Percentiles rank a stretch among this genome's conserved stretches.
Evolutionary conservation across 495 filamentous ascomycete genomes (phyloP).

Genomic region (Trichoderma asperelloides): DNA sequence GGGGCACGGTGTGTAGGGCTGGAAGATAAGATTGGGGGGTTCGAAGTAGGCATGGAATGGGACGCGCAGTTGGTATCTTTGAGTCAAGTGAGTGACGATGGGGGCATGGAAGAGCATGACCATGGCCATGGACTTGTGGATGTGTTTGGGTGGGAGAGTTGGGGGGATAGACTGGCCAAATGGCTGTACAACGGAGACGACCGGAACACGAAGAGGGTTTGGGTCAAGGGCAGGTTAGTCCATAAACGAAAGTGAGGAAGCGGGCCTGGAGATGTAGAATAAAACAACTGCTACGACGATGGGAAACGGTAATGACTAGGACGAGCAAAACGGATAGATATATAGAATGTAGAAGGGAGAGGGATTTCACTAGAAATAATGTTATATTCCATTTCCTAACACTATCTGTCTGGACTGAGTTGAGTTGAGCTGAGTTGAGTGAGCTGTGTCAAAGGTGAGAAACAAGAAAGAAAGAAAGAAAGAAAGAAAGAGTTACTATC

Average conservation of each 20-base stretch:
- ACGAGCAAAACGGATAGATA: not conserved
- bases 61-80: conserved; percentile 76
- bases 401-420: too few species aligned
- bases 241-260: conserved; percentile 30
- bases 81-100: conserved; percentile 31
- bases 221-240: conserved; percentile 71
- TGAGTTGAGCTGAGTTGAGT: not conserved
- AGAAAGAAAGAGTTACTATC: not conserved
- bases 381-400: too few species aligned
- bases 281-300: not conserved
- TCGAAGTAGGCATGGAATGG: conserved; percentile 81
- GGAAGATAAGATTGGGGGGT: conserved; percentile 57
- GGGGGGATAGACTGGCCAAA: conserved; percentile 71
- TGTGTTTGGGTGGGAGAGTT: conserved; percentile 76
- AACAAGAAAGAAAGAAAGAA: not conserved
- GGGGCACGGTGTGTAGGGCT: conserved; percentile 73
- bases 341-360: too few species aligned
- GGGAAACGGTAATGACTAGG: not conserved
- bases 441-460: not conserved
- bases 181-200: conserved; percentile 88
- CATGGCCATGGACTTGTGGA: conserved; percentile 51
- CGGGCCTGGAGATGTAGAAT: not conserved
- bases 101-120: conserved; percentile 19
- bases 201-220: conserved; percentile 68
- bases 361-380: too few species aligned